Conservation (phyloP, 495 filamentous ascomycete genomes). For the Neurospora sp. region DNA sequence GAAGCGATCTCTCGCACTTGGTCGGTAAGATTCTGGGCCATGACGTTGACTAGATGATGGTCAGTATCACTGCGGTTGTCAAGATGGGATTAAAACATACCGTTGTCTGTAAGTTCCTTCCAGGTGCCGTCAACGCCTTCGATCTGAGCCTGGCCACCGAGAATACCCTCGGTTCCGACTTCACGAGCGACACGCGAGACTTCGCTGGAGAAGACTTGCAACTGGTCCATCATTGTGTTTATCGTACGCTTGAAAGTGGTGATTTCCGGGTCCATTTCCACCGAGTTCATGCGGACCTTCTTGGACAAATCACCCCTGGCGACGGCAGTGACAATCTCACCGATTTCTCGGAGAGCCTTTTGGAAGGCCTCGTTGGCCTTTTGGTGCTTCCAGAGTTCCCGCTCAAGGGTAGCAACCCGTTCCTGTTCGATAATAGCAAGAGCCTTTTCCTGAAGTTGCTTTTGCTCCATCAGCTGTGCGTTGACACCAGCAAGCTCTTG, state of each 20-base stretch:
- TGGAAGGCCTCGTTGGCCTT: slow-evolving; percentile 98
- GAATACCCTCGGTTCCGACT: slow-evolving; percentile 91
- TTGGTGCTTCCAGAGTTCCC: slow-evolving; percentile 90
- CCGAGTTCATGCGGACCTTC: slow-evolving; percentile 91
- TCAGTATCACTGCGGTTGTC: slow-evolving; percentile 8
- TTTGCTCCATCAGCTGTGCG: slow-evolving; percentile 56
- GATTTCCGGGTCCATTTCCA: slow-evolving; percentile 99
- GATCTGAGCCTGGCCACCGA: slow-evolving; percentile 94
- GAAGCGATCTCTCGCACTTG: slow-evolving; percentile 93
- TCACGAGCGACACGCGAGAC: slow-evolving; percentile 94
- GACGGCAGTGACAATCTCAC: slow-evolving; percentile 90
- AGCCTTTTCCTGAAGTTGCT: slow-evolving; percentile 52
- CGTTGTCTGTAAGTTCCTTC: slow-evolving; percentile 95
- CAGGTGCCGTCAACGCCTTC: slow-evolving; percentile 94
- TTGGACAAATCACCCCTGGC: slow-evolving; percentile 94
- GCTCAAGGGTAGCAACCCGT: slow-evolving; percentile 55
- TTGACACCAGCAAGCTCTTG: slow-evolving; percentile 61
- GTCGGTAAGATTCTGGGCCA: slow-evolving; percentile 68
- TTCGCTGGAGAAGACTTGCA: slow-evolving; percentile 94
- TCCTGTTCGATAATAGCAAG: slow-evolving; percentile 44
- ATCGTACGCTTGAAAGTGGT: slow-evolving; percentile 96
- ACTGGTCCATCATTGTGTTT: slow-evolving; percentile 99
- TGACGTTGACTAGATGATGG: slow-evolving; percentile 69
- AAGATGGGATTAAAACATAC: slow-evolving; percentile 30
- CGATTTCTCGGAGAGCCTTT: slow-evolving; percentile 93